Base-by-base conservation (phyloP, 768 basidiomycete genomes). In the Panaeolus papilionaceus region DNA sequence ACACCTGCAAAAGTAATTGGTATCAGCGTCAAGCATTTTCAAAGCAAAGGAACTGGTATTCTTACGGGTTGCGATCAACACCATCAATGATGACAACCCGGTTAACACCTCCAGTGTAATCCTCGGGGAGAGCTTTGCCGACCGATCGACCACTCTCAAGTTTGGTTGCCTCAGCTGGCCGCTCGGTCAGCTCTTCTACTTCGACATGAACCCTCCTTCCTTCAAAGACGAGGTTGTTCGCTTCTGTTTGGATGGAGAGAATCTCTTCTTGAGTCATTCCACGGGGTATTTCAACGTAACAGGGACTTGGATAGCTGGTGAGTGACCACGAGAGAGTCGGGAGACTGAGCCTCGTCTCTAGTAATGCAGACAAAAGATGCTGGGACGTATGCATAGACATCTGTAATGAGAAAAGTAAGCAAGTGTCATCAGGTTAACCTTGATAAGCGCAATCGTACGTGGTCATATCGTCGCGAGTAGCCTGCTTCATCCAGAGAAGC, bases 351-450 rank as follows among this genome's bases (percentile, higher is more conserved):
- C 79, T 80, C 26, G 83, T 81, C 72, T 94, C 92, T 4, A 95
- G 82, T n/a, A 94, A 82, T 0, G 93, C 92, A 14, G 93, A 94
- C 26, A 95, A 85, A 51, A 94, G 82, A 69, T 94, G 94, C 73
- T 95, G 94, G 0, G 91, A 90, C 0, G 93, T 94, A 76, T 95
- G 93, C 86, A 93, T 88, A 16, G 88, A 86, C 90, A 92, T 92
- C 91, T 93, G 71, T 51, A 51, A 65, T 14, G 37, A 37, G 40
- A 38, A 33, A 10, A 40, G 54, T 67, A 47, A 63, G 65, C 64
- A 44, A 42, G 42, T 18, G 39, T 14, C 11, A n/a, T 66, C 40
- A 62, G 26, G 28, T 61, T 6, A 26, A 63, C 26, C 44, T 20
- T 38, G 47, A 38, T 40, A 33, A 18, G 39, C 5, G 47, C 9